phyloP scores from a whole-genome alignment of 2,329 filamentous ascomycete species.

The Monilinia laxa region DNA sequence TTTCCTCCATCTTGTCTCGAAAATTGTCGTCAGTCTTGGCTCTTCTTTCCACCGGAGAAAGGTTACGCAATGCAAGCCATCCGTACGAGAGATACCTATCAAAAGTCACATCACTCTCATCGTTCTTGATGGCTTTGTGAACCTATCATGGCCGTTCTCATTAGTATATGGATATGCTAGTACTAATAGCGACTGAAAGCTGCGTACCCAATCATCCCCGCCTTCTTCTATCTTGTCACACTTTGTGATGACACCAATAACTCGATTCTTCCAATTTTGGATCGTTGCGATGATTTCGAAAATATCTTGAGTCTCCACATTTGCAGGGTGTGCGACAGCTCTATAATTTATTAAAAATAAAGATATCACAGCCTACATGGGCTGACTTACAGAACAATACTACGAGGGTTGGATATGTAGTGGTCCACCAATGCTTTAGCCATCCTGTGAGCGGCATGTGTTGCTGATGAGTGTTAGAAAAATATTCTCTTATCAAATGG shows the following conservation, averaged over 20 bases:
- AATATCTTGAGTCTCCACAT: constrained; percentile 42
- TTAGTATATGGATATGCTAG: no score
- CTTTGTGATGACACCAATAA: constrained; percentile 17
- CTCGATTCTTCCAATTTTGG: background rate
- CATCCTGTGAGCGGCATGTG: constrained; percentile 24
- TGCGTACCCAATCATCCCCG: constrained; percentile 13
- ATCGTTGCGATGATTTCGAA: constrained; percentile 33
- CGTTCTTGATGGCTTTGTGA: constrained; percentile 3
- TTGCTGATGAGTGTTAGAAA: background rate
- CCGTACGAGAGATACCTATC: constrained; percentile 7
- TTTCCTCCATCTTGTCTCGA: background rate
- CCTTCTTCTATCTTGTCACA: constrained; percentile 11
- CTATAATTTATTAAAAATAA: constrained; percentile 30
- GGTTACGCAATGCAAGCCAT: constrained; percentile 15
- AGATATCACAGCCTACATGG: no score
- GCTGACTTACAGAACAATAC: constrained; percentile 43
- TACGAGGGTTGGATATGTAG: constrained; percentile 45
- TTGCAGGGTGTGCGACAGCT: constrained; percentile 44
- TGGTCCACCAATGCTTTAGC: constrained; percentile 30
- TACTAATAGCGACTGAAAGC: no score
- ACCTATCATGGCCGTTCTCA: background rate
- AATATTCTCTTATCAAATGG: no score
- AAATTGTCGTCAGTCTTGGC: background rate
- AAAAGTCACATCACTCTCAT: background rate
- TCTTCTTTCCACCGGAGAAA: background rate